Conservation (phyloP, 208 protist species). For the Leishmania arabica region DNA sequence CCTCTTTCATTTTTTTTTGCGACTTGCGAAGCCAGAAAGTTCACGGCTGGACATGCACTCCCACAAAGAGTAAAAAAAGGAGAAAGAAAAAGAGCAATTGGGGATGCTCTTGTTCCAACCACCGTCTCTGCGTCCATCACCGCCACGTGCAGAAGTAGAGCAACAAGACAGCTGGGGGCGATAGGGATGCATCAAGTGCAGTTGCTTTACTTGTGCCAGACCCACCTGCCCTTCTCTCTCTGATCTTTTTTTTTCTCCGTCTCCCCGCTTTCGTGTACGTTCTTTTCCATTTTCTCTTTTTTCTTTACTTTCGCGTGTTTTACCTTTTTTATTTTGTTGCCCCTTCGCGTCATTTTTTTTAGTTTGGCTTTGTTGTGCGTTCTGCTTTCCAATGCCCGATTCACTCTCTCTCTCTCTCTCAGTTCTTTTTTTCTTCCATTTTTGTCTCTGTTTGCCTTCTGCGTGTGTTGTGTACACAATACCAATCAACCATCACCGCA, state of each 20-base stretch:
- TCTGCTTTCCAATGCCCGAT: background rate
- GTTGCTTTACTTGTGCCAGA: conserved; percentile 2
- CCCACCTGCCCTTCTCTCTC: background rate
- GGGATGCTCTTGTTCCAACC: background rate
- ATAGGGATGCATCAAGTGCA: background rate
- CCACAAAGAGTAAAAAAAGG: background rate
- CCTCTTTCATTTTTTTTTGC: background rate
- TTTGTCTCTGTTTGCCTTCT: background rate
- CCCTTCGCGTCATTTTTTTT: background rate
- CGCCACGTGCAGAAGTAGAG: background rate
- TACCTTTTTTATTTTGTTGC: conserved; percentile 6
- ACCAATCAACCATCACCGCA: background rate
- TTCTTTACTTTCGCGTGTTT: conserved; percentile 2
- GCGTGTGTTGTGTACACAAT: background rate
- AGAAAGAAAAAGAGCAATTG: background rate
- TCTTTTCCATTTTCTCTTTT: background rate
- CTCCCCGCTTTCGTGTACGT: background rate
- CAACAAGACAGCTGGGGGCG: conserved; percentile 1
- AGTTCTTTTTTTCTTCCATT: background rate
- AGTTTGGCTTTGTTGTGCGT: background rate
- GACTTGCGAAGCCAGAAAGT: background rate
- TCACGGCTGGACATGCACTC: background rate
- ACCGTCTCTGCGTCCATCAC: background rate
- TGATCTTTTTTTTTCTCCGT: background rate
- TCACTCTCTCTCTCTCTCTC: background rate